Evolutionary conservation across 139 green algal species (phyloP).

Genomic region (Pseudopediastrum boryanum): DNA sequence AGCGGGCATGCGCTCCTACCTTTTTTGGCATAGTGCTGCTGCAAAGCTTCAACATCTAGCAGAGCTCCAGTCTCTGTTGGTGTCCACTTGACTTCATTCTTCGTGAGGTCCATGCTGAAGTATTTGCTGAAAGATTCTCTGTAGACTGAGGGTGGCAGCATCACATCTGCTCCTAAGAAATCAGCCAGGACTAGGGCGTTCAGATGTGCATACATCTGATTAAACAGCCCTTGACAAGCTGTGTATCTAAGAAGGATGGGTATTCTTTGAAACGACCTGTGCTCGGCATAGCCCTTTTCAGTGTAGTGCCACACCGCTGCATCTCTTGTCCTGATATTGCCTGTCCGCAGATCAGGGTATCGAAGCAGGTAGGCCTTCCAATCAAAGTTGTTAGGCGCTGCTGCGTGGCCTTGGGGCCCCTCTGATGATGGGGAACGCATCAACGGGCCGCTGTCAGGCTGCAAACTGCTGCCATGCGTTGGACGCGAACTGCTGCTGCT

Average conservation of each 20-base stretch:
- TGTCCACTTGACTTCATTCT: slow-evolving; percentile 70
- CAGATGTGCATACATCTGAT: slow-evolving; percentile 79
- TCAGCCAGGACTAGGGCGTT: slow-evolving; percentile 61
- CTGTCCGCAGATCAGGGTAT: slow-evolving; percentile 54
- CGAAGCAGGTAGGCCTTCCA: slow-evolving; percentile 66
- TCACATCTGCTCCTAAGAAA: slow-evolving; percentile 61
- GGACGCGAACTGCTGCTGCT: slow-evolving; percentile 9
- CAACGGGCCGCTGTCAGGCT: background rate
- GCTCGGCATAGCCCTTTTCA: slow-evolving; percentile 45
- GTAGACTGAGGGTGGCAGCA: slow-evolving; percentile 63
- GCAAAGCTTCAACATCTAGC: slow-evolving; percentile 59
- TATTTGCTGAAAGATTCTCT: slow-evolving; percentile 61
- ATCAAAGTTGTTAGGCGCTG: slow-evolving; percentile 50
- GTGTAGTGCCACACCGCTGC: slow-evolving; percentile 58
- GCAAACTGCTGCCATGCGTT: slow-evolving; percentile 14
- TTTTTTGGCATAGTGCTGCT: slow-evolving; percentile 15
- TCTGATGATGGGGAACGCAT: background rate
- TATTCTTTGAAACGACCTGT: slow-evolving; percentile 49
- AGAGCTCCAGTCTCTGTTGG: slow-evolving; percentile 44
- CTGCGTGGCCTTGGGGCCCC: background rate
- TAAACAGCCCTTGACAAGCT: slow-evolving; percentile 76
- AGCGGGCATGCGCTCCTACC: slow-evolving; percentile 7
- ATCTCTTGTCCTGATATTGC: slow-evolving; percentile 40
- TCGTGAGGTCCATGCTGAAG: slow-evolving; percentile 56
- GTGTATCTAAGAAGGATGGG: slow-evolving; percentile 71